phyloP scores from a whole-genome alignment of 192 early-diverging fungal species.

The Coemansia sp. region DNA sequence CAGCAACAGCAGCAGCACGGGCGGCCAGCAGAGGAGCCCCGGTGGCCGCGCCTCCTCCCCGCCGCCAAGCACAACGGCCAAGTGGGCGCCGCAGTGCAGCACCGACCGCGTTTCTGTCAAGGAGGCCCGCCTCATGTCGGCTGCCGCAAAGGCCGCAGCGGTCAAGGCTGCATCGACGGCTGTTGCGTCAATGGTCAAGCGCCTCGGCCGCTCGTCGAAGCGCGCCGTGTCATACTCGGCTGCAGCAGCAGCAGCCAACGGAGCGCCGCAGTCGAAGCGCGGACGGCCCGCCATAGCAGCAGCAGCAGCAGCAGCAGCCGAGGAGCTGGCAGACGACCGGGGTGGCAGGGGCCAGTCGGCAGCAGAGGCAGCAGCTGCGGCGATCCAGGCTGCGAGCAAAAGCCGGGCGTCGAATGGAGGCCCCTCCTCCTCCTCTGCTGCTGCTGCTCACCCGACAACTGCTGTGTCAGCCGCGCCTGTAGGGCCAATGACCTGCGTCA shows the following conservation, averaged over 20 bases:
- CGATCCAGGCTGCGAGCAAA: slow-evolving; percentile 7
- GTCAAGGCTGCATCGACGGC: slow-evolving; percentile 38
- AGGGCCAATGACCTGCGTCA: slow-evolving; percentile 63
- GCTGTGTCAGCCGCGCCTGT: slow-evolving; percentile 11
- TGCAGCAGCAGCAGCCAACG: neutral
- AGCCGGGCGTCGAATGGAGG: neutral
- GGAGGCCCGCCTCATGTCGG: slow-evolving; percentile 47
- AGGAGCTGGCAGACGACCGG: neutral
- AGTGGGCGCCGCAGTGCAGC: slow-evolving; percentile 35
- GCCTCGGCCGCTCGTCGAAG: slow-evolving; percentile 27
- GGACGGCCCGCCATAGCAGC: neutral
- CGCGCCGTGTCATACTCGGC: slow-evolving; percentile 15
- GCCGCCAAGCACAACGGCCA: neutral
- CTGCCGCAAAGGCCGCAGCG: slow-evolving; percentile 47
- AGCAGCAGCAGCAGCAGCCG: neutral
- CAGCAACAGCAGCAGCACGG: neutral
- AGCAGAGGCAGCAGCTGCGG: no score
- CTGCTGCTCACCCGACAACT: no score
- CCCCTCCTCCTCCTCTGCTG: no score
- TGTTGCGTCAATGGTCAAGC: slow-evolving; percentile 32
- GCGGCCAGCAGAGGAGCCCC: neutral
- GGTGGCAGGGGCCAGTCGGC: slow-evolving; percentile 19
- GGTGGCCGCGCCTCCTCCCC: neutral
- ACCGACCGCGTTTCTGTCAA: slow-evolving; percentile 27
- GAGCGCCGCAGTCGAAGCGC: neutral